Base-by-base conservation (phyloP, 345 rosid species). In the Theobroma cacao region DNA sequence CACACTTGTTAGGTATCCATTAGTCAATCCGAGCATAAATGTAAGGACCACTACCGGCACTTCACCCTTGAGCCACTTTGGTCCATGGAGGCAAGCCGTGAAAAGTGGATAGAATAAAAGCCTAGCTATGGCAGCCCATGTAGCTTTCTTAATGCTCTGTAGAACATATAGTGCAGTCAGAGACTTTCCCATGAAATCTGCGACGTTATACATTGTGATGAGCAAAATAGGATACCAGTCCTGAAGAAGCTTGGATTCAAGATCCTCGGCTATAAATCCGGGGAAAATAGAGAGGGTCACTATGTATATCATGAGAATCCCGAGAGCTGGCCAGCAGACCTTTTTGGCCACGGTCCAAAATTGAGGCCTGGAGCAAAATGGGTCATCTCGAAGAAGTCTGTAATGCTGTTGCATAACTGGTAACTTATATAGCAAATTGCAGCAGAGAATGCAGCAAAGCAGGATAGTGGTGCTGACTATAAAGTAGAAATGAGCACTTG, bases 211-310 rank as follows among this genome's bases (percentile, higher is more conserved):
- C 28, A 87, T 81, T 7, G 95, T 89, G 82, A 95, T 91, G 78
- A 95, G 88, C 79, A 95, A 52, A 56, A 95, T 82, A 1, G 98
- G 98, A 80, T 91, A 95, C 98, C 98, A 93, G 72, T 93, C 93
- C 33, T 64, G 79, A 15, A 95, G 89, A 75, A 83, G 33, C 69
- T 81, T 30, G 24, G 98, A 95, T 75, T 81, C 62, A 63, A 95
- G 75, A 76, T 84, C 82, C 82, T 93, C 98, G 2, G 90, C 92
- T 47, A 93, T 70, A 88, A 92, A 93, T 72, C 98, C 96, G 1
- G 97, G 98, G 81, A 95, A 93, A 74, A 93, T 92, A 1, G 96
- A 92, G 13, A 92, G 89, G 0, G 96, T 95, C 67, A 95, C 97
- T 0, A 86, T 55, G 72, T 93, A 95, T 17, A 91, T 90, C n/a